These are phyloP conservation scores for Paxillus involutus DNA, from an alignment of 768 basidiomycete genomes.

Conservation along the genomic window DNA sequence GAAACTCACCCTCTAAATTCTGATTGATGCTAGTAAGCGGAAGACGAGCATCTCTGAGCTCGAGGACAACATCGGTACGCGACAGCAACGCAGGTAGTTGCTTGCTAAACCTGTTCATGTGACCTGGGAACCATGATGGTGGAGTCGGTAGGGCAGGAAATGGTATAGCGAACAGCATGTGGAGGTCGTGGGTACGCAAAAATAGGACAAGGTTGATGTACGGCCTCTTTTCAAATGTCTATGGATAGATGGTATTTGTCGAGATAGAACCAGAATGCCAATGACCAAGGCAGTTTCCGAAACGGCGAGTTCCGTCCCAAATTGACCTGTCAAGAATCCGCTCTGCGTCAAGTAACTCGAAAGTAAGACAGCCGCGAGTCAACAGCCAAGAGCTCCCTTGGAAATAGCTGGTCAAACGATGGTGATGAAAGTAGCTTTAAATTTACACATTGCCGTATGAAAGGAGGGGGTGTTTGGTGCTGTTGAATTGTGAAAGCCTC, in stretches of 20 bases:
- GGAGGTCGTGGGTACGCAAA: neutral
- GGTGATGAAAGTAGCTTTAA: neutral
- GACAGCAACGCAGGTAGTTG: conserved; percentile 74
- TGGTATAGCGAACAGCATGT: conserved; percentile 36
- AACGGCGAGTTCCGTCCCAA: conserved; percentile 1
- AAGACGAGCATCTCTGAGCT: conserved; percentile 89
- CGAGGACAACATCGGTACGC: conserved; percentile 88
- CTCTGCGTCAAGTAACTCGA: neutral
- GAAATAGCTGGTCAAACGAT: no score
- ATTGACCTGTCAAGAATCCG: no score
- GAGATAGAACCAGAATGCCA: neutral
- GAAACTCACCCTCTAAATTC: conserved; percentile 72
- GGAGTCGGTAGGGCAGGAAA: conserved; percentile 61
- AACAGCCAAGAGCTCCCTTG: neutral
- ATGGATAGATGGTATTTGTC: neutral
- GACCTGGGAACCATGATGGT: conserved; percentile 94
- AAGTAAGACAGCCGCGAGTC: neutral
- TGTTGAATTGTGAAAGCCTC: conserved; percentile 28
- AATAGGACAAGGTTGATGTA: conserved; percentile 10
- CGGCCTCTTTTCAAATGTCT: conserved; percentile 1
- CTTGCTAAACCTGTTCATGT: conserved; percentile 88
- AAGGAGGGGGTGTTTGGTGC: conserved; percentile 17
- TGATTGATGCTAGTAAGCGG: conserved; percentile 94
- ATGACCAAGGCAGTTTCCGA: conserved; percentile 1
- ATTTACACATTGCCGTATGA: neutral